phyloP scores from a whole-genome alignment of 768 basidiomycete genomes.

The Hysterangium stoloniferum region DNA sequence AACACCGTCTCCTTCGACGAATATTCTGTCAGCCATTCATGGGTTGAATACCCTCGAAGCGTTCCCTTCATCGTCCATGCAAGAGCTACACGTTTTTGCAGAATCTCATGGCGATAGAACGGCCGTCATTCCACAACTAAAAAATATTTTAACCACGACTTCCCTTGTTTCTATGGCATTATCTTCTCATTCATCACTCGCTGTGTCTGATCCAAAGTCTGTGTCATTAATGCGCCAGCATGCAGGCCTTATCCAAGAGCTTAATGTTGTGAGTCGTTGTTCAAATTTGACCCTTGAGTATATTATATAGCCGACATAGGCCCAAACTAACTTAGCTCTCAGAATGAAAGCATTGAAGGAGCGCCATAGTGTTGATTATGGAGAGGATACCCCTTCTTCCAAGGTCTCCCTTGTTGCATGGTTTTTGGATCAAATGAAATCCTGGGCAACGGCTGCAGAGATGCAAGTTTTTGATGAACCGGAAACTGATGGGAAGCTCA shows the following conservation, averaged over 20 bases:
- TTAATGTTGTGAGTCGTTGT: constrained; percentile 39
- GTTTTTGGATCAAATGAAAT: constrained; percentile 50
- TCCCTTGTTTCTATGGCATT: constrained; percentile 11
- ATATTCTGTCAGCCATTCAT: constrained; percentile 8
- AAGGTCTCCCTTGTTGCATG: constrained; percentile 39
- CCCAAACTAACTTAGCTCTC: constrained; percentile 45
- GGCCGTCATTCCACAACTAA: constrained; percentile 8
- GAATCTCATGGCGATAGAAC: background rate
- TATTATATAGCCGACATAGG: constrained; percentile 27
- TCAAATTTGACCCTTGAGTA: constrained; percentile 3
- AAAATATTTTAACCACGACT: constrained; percentile 1
- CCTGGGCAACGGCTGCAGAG: constrained; percentile 56
- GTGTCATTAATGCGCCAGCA: constrained; percentile 63
- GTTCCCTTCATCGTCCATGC: constrained; percentile 5
- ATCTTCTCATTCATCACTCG: constrained; percentile 35
- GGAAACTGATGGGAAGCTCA: constrained; percentile 42
- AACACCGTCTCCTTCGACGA: background rate
- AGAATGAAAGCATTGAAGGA: constrained; percentile 40
- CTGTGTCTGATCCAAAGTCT: constrained; percentile 56
- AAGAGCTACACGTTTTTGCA: constrained; percentile 7
- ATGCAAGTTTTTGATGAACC: constrained; percentile 70
- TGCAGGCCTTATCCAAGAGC: constrained; percentile 42
- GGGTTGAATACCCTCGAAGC: background rate
- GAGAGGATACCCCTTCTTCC: constrained; percentile 56
- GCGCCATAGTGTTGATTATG: constrained; percentile 42